A percentile compares a stretch with the other conserved stretches of the same genome.
Conservation (phyloP, 2,329 filamentous ascomycete genomes). For the Fusarium marasasianum region DNA sequence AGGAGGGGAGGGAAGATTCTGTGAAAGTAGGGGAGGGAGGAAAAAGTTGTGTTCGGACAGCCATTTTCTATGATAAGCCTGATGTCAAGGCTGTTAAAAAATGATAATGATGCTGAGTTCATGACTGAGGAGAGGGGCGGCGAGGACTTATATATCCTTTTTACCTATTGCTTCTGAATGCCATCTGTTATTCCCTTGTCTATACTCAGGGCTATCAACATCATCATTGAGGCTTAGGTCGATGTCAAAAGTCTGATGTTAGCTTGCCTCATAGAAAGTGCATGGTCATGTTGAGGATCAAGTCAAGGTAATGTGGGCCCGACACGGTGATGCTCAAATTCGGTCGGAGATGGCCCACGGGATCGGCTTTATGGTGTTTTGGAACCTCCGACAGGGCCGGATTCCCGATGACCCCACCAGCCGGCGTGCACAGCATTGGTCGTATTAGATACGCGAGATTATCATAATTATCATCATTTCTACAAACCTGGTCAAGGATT, state of each 20-base stretch:
- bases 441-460: background rate
- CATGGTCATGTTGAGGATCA: background rate
- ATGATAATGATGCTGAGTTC: background rate
- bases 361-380: conserved; percentile 28
- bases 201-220: background rate
- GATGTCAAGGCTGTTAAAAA: background rate
- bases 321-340: conserved; percentile 8
- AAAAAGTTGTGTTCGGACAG: conserved; percentile 26
- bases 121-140: background rate
- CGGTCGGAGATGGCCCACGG: conserved; percentile 24
- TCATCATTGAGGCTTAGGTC: background rate
- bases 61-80: conserved; percentile 1
- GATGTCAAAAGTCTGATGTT: background rate
- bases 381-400: conserved; percentile 17
- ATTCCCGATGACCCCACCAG: conserved; percentile 16
- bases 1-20: conserved; percentile 19
- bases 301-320: background rate
- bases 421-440: background rate
- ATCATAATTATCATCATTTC: background rate
- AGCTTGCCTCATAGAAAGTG: background rate
- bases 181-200: background rate
- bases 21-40: conserved; percentile 30
- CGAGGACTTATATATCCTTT: background rate
- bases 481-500: background rate
- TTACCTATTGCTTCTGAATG: background rate